phyloP scores from a whole-genome alignment of 2,329 filamentous ascomycete genomes.

The Paecilomyces variotii region DNA sequence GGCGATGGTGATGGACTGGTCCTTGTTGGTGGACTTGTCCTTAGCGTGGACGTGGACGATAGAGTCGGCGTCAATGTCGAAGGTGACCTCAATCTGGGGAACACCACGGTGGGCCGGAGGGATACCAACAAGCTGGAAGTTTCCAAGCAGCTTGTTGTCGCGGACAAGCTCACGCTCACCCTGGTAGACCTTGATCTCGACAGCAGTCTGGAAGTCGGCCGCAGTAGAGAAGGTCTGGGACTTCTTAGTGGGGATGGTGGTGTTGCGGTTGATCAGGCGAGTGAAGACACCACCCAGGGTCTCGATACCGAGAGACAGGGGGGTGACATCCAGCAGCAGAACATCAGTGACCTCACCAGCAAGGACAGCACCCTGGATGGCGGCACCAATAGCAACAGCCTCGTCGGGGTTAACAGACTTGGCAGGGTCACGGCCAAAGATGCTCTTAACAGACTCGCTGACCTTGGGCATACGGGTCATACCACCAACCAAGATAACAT shows the following conservation, averaged over 20 bases:
- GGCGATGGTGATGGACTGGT: conserved; percentile 98
- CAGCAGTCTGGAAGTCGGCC: conserved; percentile 95
- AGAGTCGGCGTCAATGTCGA: conserved; percentile 96
- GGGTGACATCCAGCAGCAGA: conserved; percentile 89
- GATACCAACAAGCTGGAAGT: conserved; percentile 98
- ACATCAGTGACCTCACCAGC: conserved; percentile 96
- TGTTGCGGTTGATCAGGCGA: conserved; percentile 97
- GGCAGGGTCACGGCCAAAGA: conserved; percentile 92
- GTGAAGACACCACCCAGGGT: conserved; percentile 97
- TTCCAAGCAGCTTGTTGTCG: conserved; percentile 97
- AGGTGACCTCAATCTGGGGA: conserved; percentile 94
- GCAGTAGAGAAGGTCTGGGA: conserved; percentile 97
- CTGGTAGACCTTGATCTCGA: conserved; percentile 99
- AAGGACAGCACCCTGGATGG: conserved; percentile 93
- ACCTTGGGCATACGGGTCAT: conserved; percentile 99
- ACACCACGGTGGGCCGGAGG: conserved; percentile 94
- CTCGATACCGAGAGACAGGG: conserved; percentile 95
- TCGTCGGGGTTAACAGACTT: conserved; percentile 99
- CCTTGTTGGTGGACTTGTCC: conserved; percentile 99
- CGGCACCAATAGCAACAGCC: conserved; percentile 94
- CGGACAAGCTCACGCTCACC: conserved; percentile 98
- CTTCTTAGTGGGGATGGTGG: conserved; percentile 98
- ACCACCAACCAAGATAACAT: conserved; percentile 95
- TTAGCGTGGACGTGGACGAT: conserved; percentile 97
- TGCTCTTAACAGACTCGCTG: conserved; percentile 86